A percentile compares a stretch with the other conserved stretches of the same genome.
phyloP scores from a whole-genome alignment of 139 green algal genomes.

The Closterium sp. region DNA sequence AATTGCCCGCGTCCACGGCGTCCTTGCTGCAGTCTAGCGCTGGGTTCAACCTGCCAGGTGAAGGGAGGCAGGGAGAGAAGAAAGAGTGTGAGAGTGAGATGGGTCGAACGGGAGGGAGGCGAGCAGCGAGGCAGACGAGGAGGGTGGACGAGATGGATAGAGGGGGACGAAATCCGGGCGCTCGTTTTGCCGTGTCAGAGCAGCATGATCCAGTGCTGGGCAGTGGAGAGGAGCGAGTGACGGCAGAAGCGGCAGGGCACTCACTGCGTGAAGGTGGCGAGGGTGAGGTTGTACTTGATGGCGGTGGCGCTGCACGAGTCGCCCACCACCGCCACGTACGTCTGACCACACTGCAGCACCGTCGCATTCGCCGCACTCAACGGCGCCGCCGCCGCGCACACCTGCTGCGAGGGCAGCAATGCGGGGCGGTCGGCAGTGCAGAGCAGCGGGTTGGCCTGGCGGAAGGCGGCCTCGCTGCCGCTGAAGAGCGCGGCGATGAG shows the following conservation, averaged over 20 bases:
- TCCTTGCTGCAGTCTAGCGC: background rate
- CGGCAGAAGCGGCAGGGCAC: background rate
- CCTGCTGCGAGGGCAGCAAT: background rate
- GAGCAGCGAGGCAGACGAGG: background rate
- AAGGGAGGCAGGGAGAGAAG: background rate
- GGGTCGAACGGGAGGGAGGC: no score
- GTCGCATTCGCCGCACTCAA: background rate
- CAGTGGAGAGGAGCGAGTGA: no score
- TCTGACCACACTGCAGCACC: background rate
- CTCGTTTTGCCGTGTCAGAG: no score
- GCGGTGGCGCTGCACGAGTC: background rate
- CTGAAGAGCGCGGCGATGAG: background rate
- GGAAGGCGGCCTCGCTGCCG: background rate
- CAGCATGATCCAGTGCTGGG: no score
- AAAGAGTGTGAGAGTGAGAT: no score
- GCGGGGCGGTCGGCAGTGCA: background rate
- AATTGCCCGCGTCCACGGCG: background rate
- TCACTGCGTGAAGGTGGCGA: background rate
- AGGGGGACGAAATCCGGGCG: no score
- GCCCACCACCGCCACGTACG: background rate
- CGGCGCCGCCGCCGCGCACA: background rate
- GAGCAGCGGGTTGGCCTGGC: background rate
- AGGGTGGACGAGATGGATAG: no score
- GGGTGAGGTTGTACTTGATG: background rate
- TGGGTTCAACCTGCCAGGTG: background rate